Evolutionary conservation across 768 basidiomycete species (phyloP), one percentile per base, ranked within the genome.

Genomic region (Tephrocybe sp.): DNA sequence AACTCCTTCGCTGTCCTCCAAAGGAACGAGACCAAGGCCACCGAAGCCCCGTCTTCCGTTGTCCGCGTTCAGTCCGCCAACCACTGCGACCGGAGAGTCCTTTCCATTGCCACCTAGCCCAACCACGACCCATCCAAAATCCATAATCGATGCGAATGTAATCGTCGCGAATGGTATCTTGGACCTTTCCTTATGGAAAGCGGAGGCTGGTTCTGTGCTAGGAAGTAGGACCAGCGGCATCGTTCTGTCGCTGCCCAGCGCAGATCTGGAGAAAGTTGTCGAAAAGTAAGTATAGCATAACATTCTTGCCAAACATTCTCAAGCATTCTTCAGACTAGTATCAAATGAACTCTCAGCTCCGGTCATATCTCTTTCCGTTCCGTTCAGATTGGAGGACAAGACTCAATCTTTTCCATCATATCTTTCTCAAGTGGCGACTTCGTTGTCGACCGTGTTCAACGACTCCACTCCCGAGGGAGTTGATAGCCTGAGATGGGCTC

Each of bases 11-110:
- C 68, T 69, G 31, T 59, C 65, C 15, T 75, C 78, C 11, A 77
- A 76, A 24, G 70, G 74, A 35, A 67, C 76, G 47, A 67, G 68
- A 15, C 58, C 67, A 11, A 79, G 84, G 55, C 83, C 85, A 60
- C 71, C 79, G 18, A 79, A 84, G 4, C 91, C 90, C 7, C 78
- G 75, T 38, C 80, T 93, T 11, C 89, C 89, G 0, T 64, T 83
- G 21, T 89, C 89, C 9, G 90, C 83, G 0, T 92, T 92, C 64
- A 79, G 75, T 22, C 82, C 87, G 0, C 86, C 87, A 21, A 86
- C 78, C 66, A 74, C 84, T 4, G 83, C 84, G 44, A 78, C 81
- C 0, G 77, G 76, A 16, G 88, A 89, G 37, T 69, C 70, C 1
- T 90, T 89, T 61, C 86, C 83, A 1, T 55, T 87, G 9, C 80